Evolutionary conservation across 148 eudicot species (phyloP).

Genomic region (Diospyros lotus): DNA sequence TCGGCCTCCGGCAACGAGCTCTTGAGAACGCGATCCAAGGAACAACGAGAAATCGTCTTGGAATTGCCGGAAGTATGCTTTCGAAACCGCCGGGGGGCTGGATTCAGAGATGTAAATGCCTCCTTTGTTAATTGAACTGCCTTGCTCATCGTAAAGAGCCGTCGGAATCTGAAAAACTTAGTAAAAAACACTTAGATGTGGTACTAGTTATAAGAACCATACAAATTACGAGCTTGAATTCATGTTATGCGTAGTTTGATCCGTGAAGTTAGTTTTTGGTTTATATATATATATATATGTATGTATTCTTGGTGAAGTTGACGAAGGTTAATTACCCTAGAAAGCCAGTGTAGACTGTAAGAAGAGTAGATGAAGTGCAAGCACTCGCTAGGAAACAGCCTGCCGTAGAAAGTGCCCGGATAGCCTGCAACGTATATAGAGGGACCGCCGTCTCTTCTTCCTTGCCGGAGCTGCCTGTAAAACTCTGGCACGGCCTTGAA

Average conservation of each 20-base stretch:
- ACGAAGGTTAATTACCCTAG: conserved; percentile 36
- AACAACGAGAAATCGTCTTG: conserved; percentile 64
- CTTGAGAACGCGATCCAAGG: conserved; percentile 57
- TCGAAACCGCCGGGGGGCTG: conserved; percentile 43
- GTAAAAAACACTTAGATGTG: no score
- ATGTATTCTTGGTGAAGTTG: no score
- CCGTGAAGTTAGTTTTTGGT: no score
- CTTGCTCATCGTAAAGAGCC: no score
- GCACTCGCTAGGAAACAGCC: conserved; percentile 56
- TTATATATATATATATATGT: no score
- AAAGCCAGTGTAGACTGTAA: conserved; percentile 82
- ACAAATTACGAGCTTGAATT: no score
- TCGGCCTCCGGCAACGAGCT: conserved; percentile 51
- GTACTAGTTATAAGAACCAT: no score
- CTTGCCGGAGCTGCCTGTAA: conserved; percentile 22
- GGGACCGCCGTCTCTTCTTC: conserved; percentile 17
- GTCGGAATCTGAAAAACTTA: no score
- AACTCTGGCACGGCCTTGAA: conserved; percentile 43
- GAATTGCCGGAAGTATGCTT: conserved; percentile 64
- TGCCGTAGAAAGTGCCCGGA: conserved; percentile 71
- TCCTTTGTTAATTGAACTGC: conserved; percentile 53
- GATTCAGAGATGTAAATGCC: conserved; percentile 62
- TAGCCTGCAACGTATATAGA: conserved; percentile 52
- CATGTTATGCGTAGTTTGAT: no score
- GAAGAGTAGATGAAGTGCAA: conserved; percentile 75